Evolutionary conservation across 2,329 filamentous ascomycete genomes (phyloP).

Genomic region (Blastomyces silverae): DNA sequence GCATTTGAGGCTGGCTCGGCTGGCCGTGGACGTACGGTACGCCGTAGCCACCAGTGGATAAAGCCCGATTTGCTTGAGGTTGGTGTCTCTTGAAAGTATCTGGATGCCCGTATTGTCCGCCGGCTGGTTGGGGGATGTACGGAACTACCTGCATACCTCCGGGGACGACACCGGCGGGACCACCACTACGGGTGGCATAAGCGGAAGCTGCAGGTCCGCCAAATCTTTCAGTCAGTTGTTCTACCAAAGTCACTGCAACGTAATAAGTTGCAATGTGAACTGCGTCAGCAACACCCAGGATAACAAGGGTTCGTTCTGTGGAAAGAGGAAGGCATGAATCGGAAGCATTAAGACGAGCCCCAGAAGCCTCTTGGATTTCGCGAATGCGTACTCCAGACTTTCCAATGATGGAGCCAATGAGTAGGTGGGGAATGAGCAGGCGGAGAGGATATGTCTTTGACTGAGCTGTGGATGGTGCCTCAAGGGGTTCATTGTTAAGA

Average conservation of each 20-base stretch:
- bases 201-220: slow-evolving; percentile 94
- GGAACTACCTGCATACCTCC: slow-evolving; percentile 99
- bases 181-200: slow-evolving; percentile 90
- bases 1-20: slow-evolving; percentile 48
- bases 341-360: slow-evolving; percentile 91
- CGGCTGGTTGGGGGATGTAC: slow-evolving; percentile 86
- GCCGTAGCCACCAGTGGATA: slow-evolving; percentile 61
- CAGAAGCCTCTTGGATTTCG: slow-evolving; percentile 96
- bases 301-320: slow-evolving; percentile 93
- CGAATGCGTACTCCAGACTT: slow-evolving; percentile 94
- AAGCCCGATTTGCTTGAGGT: slow-evolving; percentile 65
- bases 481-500: slow-evolving; percentile 90
- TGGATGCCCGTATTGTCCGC: slow-evolving; percentile 84
- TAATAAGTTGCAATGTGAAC: slow-evolving; percentile 99
- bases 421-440: slow-evolving; percentile 88
- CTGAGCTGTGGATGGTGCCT: slow-evolving; percentile 78
- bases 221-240: slow-evolving; percentile 95
- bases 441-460: slow-evolving; percentile 97
- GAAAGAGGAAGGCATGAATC: slow-evolving; percentile 91
- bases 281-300: slow-evolving; percentile 94
- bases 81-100: slow-evolving; percentile 75
- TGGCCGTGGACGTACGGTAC: slow-evolving; percentile 63
- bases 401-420: slow-evolving; percentile 97
- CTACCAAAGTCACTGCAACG: slow-evolving; percentile 92
- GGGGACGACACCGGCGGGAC: slow-evolving; percentile 85